Conservation (phyloP, 2,329 filamentous ascomycete genomes). For the Pseudocercospora pini-densiflorae region DNA sequence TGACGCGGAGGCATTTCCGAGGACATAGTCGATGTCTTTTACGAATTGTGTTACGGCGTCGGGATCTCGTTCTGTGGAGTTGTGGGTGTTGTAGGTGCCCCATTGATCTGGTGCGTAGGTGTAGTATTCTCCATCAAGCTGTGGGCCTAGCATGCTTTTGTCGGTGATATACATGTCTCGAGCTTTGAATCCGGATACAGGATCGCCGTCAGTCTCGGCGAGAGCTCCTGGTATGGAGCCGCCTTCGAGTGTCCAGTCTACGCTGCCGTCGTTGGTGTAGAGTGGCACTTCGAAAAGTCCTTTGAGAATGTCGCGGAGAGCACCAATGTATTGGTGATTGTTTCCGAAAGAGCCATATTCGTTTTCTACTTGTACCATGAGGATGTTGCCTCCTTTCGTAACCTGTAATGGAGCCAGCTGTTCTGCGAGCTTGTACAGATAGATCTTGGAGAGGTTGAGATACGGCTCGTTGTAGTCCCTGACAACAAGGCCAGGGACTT, state of each 20-base stretch:
- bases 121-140: conserved; percentile 58
- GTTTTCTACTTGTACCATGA: conserved; percentile 59
- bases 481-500: conserved; percentile 48
- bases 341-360: conserved; percentile 57
- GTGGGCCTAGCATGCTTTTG: conserved; percentile 48
- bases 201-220: conserved; percentile 54
- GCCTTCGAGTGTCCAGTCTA: conserved; percentile 49
- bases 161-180: conserved; percentile 52
- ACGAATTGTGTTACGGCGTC: conserved; percentile 28
- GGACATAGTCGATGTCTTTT: conserved; percentile 34
- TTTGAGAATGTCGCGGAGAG: conserved; percentile 49
- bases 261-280: conserved; percentile 57
- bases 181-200: conserved; percentile 46
- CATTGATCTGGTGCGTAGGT: conserved; percentile 52
- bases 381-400: conserved; percentile 51
- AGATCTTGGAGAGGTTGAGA: conserved; percentile 44
- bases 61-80: conserved; percentile 36
- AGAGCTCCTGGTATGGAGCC: conserved; percentile 52
- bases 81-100: conserved; percentile 47
- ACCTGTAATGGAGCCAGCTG: conserved; percentile 46
- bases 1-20: conserved; percentile 39
- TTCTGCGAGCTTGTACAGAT: conserved; percentile 46
- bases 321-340: conserved; percentile 51
- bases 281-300: conserved; percentile 50
- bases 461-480: conserved; percentile 49